Conservation (phyloP, 23 red algal species). For the Porphyridium purpureum region DNA sequence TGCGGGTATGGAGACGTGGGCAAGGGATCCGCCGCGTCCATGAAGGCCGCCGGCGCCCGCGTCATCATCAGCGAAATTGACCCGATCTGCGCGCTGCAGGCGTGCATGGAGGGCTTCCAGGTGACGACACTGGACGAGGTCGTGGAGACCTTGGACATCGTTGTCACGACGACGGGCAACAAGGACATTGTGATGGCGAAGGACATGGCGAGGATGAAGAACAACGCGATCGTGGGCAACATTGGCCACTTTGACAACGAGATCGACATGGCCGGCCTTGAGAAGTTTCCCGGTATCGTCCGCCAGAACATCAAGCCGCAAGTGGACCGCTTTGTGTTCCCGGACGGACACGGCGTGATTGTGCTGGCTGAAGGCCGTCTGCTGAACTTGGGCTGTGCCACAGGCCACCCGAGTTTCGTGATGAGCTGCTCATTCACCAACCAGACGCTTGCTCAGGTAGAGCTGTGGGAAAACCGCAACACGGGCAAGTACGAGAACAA, state of each 20-base stretch:
- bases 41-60: conserved; percentile 88
- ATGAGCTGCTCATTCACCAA: conserved; percentile 99
- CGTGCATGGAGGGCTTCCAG: conserved; percentile 93
- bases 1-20: conserved; percentile 96
- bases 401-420: conserved; percentile 96
- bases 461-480: conserved; percentile 62
- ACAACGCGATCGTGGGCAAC: conserved; percentile 91
- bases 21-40: conserved; percentile 87
- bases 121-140: conserved; percentile 76
- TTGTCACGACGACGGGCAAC: conserved; percentile 92
- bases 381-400: conserved; percentile 95
- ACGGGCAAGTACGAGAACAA: conserved; percentile 99
- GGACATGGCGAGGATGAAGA: conserved; percentile 95
- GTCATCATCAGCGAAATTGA: conserved; percentile 74
- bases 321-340: conserved; percentile 86
- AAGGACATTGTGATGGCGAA: conserved; percentile 75
- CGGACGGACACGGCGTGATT: conserved; percentile 83
- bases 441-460: conserved; percentile 93
- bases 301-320: conserved; percentile 89
- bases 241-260: conserved; percentile 99
- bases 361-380: conserved; percentile 94
- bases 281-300: conserved; percentile 47
- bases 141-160: conserved; percentile 51
- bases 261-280: conserved; percentile 86
- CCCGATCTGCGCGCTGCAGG: conserved; percentile 97